phyloP scores from a whole-genome alignment of 768 basidiomycete species.

The Mycena albidolilacea region DNA sequence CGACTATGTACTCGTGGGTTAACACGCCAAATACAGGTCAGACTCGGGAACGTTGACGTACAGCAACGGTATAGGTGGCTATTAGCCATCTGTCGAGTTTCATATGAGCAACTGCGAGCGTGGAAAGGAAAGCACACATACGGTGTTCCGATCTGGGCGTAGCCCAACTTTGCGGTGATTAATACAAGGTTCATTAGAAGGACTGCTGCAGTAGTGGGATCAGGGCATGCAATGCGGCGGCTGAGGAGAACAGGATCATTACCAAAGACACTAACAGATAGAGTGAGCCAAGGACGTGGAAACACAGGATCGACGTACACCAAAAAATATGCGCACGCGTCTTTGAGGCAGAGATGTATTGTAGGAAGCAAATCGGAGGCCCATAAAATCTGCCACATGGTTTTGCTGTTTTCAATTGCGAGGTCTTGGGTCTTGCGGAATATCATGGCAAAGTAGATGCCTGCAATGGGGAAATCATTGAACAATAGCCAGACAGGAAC shows the following conservation, averaged over 20 bases:
- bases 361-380: slow-evolving; percentile 14
- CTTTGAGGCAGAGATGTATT: slow-evolving; percentile 23
- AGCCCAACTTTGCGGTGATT: slow-evolving; percentile 14
- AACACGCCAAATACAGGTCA: background rate
- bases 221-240: background rate
- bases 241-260: background rate
- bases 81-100: slow-evolving; percentile 20
- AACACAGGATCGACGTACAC: slow-evolving; percentile 3
- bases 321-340: slow-evolving; percentile 19
- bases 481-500: background rate
- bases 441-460: slow-evolving; percentile 28
- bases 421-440: slow-evolving; percentile 7
- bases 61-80: slow-evolving; percentile 21
- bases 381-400: slow-evolving; percentile 11
- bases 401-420: slow-evolving; percentile 7
- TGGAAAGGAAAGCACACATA: background rate
- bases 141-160: slow-evolving; percentile 25
- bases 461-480: background rate
- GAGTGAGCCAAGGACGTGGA: background rate
- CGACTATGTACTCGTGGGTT: background rate
- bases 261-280: slow-evolving; percentile 9
- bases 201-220: background rate
- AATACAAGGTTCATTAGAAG: slow-evolving; percentile 30
- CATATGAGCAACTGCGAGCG: background rate
- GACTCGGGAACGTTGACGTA: background rate